Evolutionary conservation across 1,139 yeast species (phyloP).

Genomic region (Suhomyces panamericanus): DNA sequence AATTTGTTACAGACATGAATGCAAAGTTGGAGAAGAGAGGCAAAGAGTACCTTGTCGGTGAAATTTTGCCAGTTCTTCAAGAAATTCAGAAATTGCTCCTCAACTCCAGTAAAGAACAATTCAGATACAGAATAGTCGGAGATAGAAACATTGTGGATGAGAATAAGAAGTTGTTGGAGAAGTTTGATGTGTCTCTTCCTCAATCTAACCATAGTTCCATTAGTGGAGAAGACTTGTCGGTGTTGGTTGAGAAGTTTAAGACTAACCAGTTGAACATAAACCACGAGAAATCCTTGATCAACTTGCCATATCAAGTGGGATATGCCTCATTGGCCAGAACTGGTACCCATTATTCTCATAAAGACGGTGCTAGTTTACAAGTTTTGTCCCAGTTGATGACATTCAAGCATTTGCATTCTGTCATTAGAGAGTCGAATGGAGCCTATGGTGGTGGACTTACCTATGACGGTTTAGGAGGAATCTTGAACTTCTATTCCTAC

Average conservation of each 20-base stretch:
- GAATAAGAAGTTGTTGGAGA: conserved; percentile 43
- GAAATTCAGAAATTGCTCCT: conserved; percentile 53
- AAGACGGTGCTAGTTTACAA: conserved; percentile 85
- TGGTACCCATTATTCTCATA: conserved; percentile 67
- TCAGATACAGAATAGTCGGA: conserved; percentile 62
- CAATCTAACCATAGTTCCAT: conserved; percentile 3
- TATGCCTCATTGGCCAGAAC: conserved; percentile 70
- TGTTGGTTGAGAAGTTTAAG: conserved; percentile 14
- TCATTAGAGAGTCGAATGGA: conserved; percentile 93
- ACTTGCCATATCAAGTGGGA: conserved; percentile 87
- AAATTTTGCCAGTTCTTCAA: conserved; percentile 63
- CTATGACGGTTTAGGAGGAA: conserved; percentile 80
- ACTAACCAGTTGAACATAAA: conserved; percentile 13
- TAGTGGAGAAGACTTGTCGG: conserved; percentile 2
- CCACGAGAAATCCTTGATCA: conserved; percentile 44
- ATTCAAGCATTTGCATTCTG: conserved; percentile 82
- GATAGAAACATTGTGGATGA: conserved; percentile 42
- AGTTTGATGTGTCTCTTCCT: conserved; percentile 29
- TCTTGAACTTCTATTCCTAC: conserved; percentile 81
- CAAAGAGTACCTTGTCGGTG: conserved; percentile 48
- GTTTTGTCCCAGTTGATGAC: conserved; percentile 78
- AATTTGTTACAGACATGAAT: conserved; percentile 64
- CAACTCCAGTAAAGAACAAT: conserved; percentile 24
- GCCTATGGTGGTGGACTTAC: conserved; percentile 97
- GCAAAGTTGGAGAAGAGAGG: conserved; percentile 50